Conservation (phyloP, 495 filamentous ascomycete genomes). For the Chaetomidium leptoderma region DNA sequence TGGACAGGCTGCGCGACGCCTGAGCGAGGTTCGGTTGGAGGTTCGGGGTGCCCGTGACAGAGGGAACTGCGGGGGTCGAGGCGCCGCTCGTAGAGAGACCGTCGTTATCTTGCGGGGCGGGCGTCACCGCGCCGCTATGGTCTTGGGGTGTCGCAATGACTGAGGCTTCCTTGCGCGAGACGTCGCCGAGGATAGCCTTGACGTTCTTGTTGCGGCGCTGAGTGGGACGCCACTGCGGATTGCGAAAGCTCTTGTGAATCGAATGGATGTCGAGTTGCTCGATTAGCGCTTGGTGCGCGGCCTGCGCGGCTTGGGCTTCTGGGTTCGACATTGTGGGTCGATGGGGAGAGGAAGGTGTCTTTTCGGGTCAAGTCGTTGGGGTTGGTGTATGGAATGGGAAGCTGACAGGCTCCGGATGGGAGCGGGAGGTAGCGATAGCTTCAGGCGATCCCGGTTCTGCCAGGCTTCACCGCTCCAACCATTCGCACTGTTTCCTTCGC, state of each 20-base stretch:
- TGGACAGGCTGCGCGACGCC: constrained; percentile 76
- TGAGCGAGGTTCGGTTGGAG: constrained; percentile 70
- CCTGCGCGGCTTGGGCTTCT: constrained; percentile 39
- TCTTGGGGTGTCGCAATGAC: constrained; percentile 75
- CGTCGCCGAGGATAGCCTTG: constrained; percentile 93
- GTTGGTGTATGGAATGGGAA: neutral
- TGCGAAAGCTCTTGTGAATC: constrained; percentile 81
- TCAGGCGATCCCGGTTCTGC: constrained; percentile 19
- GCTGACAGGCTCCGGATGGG: neutral
- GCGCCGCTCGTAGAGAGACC: constrained; percentile 53
- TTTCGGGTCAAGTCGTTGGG: neutral
- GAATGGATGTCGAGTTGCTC: constrained; percentile 83
- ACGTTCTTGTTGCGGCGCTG: constrained; percentile 97
- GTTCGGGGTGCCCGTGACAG: constrained; percentile 32
- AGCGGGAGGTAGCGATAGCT: neutral
- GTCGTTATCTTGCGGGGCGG: constrained; percentile 45
- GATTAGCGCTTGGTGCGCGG: constrained; percentile 59
- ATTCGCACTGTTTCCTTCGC: constrained; percentile 21
- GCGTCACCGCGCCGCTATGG: constrained; percentile 69
- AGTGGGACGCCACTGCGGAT: constrained; percentile 80
- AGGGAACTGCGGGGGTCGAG: constrained; percentile 55
- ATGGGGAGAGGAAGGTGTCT: constrained; percentile 20
- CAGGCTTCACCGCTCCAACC: constrained; percentile 20
- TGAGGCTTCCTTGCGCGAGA: constrained; percentile 73
- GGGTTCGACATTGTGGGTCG: constrained; percentile 32